Evolutionary conservation across 345 rosid species (phyloP).

Genomic region (Syzygium oleosum): DNA sequence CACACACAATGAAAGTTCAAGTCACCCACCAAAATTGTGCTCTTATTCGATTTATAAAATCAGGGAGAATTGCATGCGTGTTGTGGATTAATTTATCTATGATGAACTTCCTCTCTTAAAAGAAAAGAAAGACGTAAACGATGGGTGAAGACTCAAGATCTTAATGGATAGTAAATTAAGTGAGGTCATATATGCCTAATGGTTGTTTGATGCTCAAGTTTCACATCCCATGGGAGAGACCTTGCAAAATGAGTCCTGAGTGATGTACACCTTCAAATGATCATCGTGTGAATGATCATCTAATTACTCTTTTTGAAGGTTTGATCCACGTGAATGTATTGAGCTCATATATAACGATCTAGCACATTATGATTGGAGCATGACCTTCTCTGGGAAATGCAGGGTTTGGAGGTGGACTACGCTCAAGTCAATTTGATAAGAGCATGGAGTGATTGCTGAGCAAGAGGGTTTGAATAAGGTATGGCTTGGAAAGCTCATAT

Average conservation of each 20-base stretch:
- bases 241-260: background rate
- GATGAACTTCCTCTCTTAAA: background rate
- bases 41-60: background rate
- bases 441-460: background rate
- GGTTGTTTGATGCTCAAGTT: background rate
- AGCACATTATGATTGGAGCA: background rate
- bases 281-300: background rate
- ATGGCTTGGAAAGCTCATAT: background rate
- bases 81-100: background rate
- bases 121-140: background rate
- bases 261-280: background rate
- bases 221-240: background rate
- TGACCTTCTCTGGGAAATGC: background rate
- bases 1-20: background rate
- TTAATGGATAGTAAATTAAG: background rate
- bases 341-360: background rate
- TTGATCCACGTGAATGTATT: background rate
- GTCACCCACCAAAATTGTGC: background rate
- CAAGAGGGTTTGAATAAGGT: background rate
- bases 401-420: background rate
- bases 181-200: background rate
- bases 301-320: background rate
- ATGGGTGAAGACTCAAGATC: background rate
- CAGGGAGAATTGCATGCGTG: background rate
- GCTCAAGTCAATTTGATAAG: background rate